Evolutionary conservation across 2,329 filamentous ascomycete genomes (phyloP).

Genomic region (Ophiostoma ulmi): DNA sequence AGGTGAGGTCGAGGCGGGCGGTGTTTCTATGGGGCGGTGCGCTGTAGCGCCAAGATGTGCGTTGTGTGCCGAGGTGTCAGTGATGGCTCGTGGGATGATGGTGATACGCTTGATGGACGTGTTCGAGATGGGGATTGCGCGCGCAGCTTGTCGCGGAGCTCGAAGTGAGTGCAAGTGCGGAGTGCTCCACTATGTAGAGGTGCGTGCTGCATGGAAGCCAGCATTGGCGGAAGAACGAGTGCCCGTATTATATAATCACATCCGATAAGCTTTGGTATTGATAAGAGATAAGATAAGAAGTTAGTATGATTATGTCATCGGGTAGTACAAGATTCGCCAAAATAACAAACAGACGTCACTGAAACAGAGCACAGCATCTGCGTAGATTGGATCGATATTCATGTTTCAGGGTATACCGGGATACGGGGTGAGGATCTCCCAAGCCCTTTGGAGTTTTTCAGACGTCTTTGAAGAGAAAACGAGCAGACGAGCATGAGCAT

Average conservation of each 20-base stretch:
- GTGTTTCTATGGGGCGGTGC: background rate
- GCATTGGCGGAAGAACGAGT: background rate
- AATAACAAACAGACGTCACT: conserved; percentile 7
- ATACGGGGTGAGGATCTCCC: background rate
- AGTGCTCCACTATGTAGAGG: conserved; percentile 9
- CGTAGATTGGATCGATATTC: conserved; percentile 5
- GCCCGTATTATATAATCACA: conserved; percentile 1
- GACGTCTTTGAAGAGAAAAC: background rate
- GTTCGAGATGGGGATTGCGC: background rate
- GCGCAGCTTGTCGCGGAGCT: conserved; percentile 10
- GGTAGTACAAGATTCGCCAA: conserved; percentile 6
- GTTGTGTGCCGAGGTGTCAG: background rate
- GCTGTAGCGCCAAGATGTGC: background rate
- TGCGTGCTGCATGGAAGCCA: background rate
- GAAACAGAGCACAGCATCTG: conserved; percentile 3
- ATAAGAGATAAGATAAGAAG: background rate
- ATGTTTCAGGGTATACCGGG: background rate
- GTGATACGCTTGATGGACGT: background rate
- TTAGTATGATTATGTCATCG: background rate
- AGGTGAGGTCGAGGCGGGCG: background rate
- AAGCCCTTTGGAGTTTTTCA: background rate
- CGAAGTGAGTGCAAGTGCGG: background rate
- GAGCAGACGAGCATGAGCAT: conserved; percentile 5
- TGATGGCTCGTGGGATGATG: background rate
- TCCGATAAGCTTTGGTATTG: background rate